Conservation (phyloP, 495 filamentous ascomycete species). For the Daldinia caldariorum region DNA sequence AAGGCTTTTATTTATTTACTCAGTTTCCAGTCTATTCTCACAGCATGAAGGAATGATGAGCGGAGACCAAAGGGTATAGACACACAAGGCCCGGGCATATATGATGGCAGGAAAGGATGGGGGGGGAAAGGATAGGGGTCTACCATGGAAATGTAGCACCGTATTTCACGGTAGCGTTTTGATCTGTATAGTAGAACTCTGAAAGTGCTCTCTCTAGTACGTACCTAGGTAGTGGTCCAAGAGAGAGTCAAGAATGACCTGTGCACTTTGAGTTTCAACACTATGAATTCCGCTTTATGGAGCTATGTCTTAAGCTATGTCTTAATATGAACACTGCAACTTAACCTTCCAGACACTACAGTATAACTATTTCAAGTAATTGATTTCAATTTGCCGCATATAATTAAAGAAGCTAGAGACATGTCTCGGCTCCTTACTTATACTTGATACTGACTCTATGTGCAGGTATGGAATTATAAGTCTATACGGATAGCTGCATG, state of each 20-base stretch:
- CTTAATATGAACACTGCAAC: not conserved
- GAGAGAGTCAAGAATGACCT: constrained; percentile 5
- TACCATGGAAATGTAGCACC: constrained; percentile 17
- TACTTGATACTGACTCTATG: no score
- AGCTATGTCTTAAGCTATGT: not conserved
- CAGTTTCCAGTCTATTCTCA: constrained; percentile 7
- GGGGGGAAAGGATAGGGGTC: not conserved
- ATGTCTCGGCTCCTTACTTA: no score
- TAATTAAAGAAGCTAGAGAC: no score
- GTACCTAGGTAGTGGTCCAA: not conserved
- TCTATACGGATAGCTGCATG: no score
- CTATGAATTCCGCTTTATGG: not conserved
- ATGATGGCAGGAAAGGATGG: constrained; percentile 8
- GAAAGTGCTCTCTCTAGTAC: constrained; percentile 5
- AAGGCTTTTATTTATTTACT: constrained; percentile 1
- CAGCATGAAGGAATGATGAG: constrained; percentile 36
- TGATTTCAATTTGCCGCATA: no score
- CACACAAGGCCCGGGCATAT: constrained; percentile 9
- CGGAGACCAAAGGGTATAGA: constrained; percentile 32
- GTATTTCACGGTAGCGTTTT: constrained; percentile 11
- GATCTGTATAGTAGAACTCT: constrained; percentile 36
- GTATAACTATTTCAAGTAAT: no score
- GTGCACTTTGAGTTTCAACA: not conserved
- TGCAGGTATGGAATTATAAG: no score
- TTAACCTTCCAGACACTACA: not conserved